Evolutionary conservation across 306 rosid species (phyloP).

Genomic region (Quercus dentata): DNA sequence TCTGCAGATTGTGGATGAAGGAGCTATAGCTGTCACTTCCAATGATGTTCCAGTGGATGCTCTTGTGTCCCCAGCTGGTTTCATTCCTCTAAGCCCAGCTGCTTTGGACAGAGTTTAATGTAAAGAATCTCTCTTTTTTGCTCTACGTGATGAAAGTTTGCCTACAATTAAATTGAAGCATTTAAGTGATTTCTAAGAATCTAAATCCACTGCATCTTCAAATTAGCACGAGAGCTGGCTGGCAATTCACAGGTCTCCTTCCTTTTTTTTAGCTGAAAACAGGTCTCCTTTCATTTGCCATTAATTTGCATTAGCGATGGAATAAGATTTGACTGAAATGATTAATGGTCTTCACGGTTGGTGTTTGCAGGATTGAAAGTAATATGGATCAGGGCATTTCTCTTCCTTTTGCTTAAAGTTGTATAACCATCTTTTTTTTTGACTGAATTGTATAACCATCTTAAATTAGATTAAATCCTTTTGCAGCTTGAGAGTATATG

Average conservation of each 20-base stretch:
- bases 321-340: neutral
- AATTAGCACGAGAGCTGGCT: neutral
- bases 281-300: neutral
- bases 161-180: neutral
- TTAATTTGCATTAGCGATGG: neutral
- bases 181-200: neutral
- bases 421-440: neutral
- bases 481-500: neutral
- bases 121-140: neutral
- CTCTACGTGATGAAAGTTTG: neutral
- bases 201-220: neutral
- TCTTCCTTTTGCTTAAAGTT: neutral
- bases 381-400: neutral
- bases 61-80: slow-evolving; percentile 75
- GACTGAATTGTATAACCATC: neutral
- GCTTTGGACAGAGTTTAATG: slow-evolving; percentile 48
- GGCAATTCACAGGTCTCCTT: neutral
- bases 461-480: neutral
- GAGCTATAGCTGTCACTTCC: slow-evolving; percentile 60
- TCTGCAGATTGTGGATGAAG: slow-evolving; percentile 77
- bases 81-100: slow-evolving; percentile 64
- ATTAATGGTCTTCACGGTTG: neutral
- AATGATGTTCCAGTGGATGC: slow-evolving; percentile 72
- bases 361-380: neutral
- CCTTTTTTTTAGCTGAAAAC: neutral